A percentile compares a stretch with the other conserved stretches of the same genome.
Evolutionary conservation across 768 basidiomycete species (phyloP).

Genomic region (Serendipita sp.): DNA sequence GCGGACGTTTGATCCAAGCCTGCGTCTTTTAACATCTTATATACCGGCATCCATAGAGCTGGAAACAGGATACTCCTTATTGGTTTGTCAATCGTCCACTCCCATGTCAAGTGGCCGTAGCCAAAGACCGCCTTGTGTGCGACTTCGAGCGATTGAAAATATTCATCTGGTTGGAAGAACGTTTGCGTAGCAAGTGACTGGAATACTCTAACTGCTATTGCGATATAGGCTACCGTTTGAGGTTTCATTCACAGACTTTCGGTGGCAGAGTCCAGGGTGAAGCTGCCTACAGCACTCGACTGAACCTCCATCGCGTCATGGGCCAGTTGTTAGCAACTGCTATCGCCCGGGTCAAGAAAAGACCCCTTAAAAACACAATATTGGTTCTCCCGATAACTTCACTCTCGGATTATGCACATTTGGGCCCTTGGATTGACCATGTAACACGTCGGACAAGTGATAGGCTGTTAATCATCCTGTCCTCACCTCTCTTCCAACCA

Average conservation of each 20-base stretch:
- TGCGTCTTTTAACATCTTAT: slow-evolving; percentile 45
- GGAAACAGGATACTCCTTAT: slow-evolving; percentile 76
- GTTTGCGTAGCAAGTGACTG: slow-evolving; percentile 54
- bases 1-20: slow-evolving; percentile 37
- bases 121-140: slow-evolving; percentile 82
- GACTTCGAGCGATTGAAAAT: slow-evolving; percentile 85
- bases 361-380: background rate
- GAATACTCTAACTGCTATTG: slow-evolving; percentile 10
- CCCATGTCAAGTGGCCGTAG: slow-evolving; percentile 89
- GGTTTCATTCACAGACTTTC: background rate
- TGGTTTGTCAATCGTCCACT: slow-evolving; percentile 60
- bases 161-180: slow-evolving; percentile 95
- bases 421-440: background rate
- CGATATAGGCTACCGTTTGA: background rate
- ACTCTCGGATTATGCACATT: background rate
- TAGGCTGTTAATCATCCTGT: slow-evolving; percentile 44
- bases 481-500: slow-evolving; percentile 42
- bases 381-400: background rate
- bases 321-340: background rate
- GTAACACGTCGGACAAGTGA: slow-evolving; percentile 7
- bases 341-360: background rate
- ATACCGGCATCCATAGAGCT: slow-evolving; percentile 60
- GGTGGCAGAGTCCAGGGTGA: background rate
- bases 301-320: background rate
- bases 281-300: too few species aligned